A percentile compares a stretch with the other conserved stretches of the same genome.
phyloP scores from a whole-genome alignment of 2,329 filamentous ascomycete genomes.

The Biscogniauxia mediterranea region DNA sequence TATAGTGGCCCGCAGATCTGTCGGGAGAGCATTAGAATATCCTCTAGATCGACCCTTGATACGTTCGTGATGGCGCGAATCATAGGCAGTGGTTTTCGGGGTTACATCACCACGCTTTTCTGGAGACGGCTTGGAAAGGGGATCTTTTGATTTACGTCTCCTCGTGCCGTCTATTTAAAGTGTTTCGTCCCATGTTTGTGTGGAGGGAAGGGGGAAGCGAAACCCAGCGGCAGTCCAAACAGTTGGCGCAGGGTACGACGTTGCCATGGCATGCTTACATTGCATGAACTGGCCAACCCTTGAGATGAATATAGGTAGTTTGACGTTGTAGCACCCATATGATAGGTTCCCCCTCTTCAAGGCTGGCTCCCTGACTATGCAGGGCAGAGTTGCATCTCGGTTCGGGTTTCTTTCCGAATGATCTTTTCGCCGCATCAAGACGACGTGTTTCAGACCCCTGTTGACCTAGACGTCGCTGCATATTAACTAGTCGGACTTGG shows the following conservation, averaged over 20 bases:
- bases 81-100: background rate
- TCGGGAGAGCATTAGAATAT: background rate
- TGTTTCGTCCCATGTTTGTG: background rate
- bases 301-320: constrained; percentile 6
- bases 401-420: constrained; percentile 25
- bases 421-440: constrained; percentile 24
- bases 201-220: background rate
- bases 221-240: constrained; percentile 1
- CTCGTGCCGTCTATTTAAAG: background rate
- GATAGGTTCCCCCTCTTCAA: constrained; percentile 14
- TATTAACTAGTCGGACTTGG: background rate
- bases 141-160: background rate
- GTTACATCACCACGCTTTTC: background rate
- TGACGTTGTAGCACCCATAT: constrained; percentile 23
- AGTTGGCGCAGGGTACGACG: background rate
- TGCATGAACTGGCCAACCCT: constrained; percentile 14
- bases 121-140: background rate
- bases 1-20: background rate
- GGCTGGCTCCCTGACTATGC: constrained; percentile 19
- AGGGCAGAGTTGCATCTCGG: constrained; percentile 27
- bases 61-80: background rate
- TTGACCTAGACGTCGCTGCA: constrained; percentile 18
- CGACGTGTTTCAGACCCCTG: constrained; percentile 29
- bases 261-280: constrained; percentile 10
- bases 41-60: background rate